A percentile compares a stretch with the other conserved stretches of the same genome.
These are phyloP conservation scores for Dujonia santamariae DNA, from an alignment of 1,139 yeast species.

Conservation along the genomic window DNA sequence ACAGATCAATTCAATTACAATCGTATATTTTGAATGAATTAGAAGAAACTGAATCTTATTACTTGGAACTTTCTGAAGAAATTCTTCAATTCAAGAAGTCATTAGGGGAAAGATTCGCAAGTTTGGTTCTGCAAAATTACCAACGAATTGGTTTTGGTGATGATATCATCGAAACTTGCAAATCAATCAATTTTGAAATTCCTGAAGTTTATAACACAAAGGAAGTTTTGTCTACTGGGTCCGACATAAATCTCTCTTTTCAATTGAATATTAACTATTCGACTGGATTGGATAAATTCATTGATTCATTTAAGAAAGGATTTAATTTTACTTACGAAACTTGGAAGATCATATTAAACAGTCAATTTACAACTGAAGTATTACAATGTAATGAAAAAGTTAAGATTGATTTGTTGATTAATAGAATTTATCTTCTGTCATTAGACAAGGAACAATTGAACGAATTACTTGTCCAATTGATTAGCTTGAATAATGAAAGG, in stretches of 20 bases:
- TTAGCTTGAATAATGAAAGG: constrained; percentile 26
- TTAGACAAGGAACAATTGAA: constrained; percentile 15
- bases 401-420: constrained; percentile 21
- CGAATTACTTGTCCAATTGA: constrained; percentile 17
- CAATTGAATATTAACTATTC: constrained; percentile 29
- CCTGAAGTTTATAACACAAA: not conserved
- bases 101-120: constrained; percentile 18
- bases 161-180: constrained; percentile 21
- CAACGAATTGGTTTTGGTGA: not conserved
- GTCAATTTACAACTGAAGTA: constrained; percentile 23
- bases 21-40: constrained; percentile 47
- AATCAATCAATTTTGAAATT: constrained; percentile 11
- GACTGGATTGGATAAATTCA: constrained; percentile 25
- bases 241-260: constrained; percentile 24
- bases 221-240: not conserved
- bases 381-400: constrained; percentile 18
- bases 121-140: constrained; percentile 7
- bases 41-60: constrained; percentile 51
- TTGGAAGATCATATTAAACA: constrained; percentile 32
- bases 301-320: constrained; percentile 27
- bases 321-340: constrained; percentile 29
- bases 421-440: constrained; percentile 22
- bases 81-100: constrained; percentile 23
- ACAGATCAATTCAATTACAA: constrained; percentile 26
- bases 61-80: constrained; percentile 38